Evolutionary conservation across 805 yeast genomes (phyloP).

Genomic region (Candida caryicola): DNA sequence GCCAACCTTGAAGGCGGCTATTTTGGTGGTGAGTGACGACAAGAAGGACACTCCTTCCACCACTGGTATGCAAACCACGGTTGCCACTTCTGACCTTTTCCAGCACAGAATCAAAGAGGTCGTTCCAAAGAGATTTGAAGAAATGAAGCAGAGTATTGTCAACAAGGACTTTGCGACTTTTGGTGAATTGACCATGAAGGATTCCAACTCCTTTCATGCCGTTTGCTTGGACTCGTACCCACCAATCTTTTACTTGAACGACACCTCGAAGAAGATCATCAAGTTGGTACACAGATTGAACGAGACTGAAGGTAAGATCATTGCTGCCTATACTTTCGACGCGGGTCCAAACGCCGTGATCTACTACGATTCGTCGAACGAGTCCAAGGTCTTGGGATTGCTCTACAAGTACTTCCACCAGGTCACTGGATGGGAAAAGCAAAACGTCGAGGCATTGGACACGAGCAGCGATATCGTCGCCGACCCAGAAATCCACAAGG

Average conservation of each 20-base stretch:
- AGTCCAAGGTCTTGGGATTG: constrained; percentile 67
- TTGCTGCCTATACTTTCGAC: constrained; percentile 96
- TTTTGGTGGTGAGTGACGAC: constrained; percentile 87
- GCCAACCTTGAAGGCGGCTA: constrained; percentile 89
- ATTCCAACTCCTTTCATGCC: constrained; percentile 96
- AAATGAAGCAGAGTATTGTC: constrained; percentile 75
- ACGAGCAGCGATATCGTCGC: constrained; percentile 31
- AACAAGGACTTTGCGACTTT: constrained; percentile 74
- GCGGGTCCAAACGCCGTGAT: constrained; percentile 99
- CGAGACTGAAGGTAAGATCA: constrained; percentile 55
- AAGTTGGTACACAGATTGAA: constrained; percentile 78
- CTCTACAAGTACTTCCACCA: constrained; percentile 57
- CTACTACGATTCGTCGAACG: constrained; percentile 78
- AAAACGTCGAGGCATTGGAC: constrained; percentile 13
- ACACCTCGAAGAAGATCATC: constrained; percentile 77
- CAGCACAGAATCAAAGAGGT: constrained; percentile 72
- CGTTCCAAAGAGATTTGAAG: constrained; percentile 78
- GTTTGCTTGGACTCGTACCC: constrained; percentile 95
- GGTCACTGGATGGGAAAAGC: constrained; percentile 67
- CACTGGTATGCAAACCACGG: constrained; percentile 95
- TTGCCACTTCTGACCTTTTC: constrained; percentile 82
- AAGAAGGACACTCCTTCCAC: constrained; percentile 96
- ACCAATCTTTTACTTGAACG: constrained; percentile 92
- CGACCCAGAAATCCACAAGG: constrained; percentile 54
- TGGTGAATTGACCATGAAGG: constrained; percentile 92